These are phyloP conservation scores for Blastobotrys chiropterorum DNA, from an alignment of 805 yeast species.

Conservation along the genomic window DNA sequence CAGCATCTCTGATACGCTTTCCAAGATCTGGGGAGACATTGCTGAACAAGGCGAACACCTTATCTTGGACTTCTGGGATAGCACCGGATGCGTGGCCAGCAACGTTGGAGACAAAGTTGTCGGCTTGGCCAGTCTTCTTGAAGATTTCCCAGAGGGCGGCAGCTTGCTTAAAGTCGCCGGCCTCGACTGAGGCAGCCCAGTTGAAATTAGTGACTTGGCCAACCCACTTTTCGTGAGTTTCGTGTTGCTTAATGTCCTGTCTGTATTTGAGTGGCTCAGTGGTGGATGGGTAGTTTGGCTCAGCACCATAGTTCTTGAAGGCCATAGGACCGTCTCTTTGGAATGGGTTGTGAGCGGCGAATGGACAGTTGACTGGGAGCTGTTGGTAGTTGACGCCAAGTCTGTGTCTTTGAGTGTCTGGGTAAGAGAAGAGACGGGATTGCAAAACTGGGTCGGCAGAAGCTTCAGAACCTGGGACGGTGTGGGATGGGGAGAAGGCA, in stretches of 20 bases:
- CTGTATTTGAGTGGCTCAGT: constrained; percentile 31
- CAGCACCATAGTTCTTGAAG: constrained; percentile 41
- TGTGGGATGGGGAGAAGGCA: constrained; percentile 68
- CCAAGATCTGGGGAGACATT: constrained; percentile 70
- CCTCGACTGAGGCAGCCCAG: constrained; percentile 64
- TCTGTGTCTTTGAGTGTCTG: constrained; percentile 73
- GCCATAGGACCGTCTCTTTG: constrained; percentile 60
- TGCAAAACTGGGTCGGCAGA: constrained; percentile 75
- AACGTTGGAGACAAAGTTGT: constrained; percentile 74
- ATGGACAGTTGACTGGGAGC: constrained; percentile 65
- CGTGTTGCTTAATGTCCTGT: constrained; percentile 32
- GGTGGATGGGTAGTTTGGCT: constrained; percentile 49
- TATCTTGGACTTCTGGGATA: constrained; percentile 66
- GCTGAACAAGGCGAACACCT: constrained; percentile 68
- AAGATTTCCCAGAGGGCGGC: constrained; percentile 64
- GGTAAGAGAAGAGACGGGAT: constrained; percentile 67
- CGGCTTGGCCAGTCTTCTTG: constrained; percentile 75
- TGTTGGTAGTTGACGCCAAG: constrained; percentile 64
- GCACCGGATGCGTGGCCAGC: constrained; percentile 68
- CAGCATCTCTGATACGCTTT: constrained; percentile 55
- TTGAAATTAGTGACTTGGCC: constrained; percentile 81
- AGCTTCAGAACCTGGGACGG: constrained; percentile 71
- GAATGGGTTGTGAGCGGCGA: constrained; percentile 36
- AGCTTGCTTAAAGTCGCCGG: constrained; percentile 71
- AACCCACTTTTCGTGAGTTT: constrained; percentile 71